These are phyloP conservation scores for Septoria petroselini DNA, from an alignment of 2,329 filamentous ascomycete genomes.

Conservation along the genomic window DNA sequence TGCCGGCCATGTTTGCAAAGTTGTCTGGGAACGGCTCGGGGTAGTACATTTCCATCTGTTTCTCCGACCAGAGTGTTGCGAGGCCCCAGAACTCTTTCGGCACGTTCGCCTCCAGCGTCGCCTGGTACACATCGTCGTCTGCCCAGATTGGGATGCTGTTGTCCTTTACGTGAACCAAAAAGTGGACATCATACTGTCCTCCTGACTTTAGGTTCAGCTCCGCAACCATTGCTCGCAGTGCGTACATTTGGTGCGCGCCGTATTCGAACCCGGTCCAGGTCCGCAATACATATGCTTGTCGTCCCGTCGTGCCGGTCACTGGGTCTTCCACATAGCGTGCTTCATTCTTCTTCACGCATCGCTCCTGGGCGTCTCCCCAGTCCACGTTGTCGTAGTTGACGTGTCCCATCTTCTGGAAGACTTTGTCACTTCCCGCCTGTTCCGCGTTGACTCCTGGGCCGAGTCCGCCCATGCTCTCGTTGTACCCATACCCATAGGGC, in stretches of 20 bases:
- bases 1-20: constrained; percentile 58
- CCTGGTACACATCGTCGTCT: constrained; percentile 64
- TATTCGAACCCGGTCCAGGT: constrained; percentile 81
- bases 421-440: constrained; percentile 44
- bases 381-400: constrained; percentile 49
- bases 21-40: constrained; percentile 80
- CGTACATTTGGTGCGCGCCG: constrained; percentile 73
- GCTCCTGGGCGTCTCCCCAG: constrained; percentile 49
- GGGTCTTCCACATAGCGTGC: constrained; percentile 42
- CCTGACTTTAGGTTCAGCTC: constrained; percentile 78
- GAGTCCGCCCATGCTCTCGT: constrained; percentile 46
- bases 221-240: constrained; percentile 77
- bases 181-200: constrained; percentile 80
- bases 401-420: constrained; percentile 48
- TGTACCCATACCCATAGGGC: constrained; percentile 52
- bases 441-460: constrained; percentile 45
- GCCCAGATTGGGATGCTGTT: constrained; percentile 73
- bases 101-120: constrained; percentile 64
- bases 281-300: constrained; percentile 80
- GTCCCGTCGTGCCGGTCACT: constrained; percentile 42
- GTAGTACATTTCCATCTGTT: constrained; percentile 88
- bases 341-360: constrained; percentile 51
- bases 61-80: constrained; percentile 88
- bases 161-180: constrained; percentile 82
- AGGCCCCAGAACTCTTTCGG: constrained; percentile 85